These are phyloP conservation scores for Aspergillus biplanus DNA, from an alignment of 495 filamentous ascomycete genomes.

Conservation along the genomic window DNA sequence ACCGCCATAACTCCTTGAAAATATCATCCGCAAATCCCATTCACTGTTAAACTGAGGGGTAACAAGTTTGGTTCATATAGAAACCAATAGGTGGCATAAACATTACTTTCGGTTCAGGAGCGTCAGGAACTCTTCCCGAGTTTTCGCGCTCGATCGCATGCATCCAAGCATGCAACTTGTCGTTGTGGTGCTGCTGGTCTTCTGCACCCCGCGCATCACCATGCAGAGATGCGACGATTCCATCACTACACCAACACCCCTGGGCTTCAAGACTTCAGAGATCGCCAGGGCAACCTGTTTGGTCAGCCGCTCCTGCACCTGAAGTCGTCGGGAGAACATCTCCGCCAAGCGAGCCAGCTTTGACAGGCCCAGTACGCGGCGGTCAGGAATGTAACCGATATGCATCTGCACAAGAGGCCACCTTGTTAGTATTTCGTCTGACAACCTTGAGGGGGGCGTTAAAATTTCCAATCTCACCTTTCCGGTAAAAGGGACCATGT, in stretches of 20 bases:
- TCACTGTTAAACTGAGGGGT: conserved; percentile 33
- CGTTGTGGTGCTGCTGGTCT: conserved; percentile 82
- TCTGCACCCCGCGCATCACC: conserved; percentile 94
- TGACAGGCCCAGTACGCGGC: conserved; percentile 88
- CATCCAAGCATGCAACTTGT: conserved; percentile 96
- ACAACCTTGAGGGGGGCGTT: neutral
- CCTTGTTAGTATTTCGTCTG: conserved; percentile 15
- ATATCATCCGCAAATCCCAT: conserved; percentile 29
- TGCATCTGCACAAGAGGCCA: conserved; percentile 69
- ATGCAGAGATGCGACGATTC: conserved; percentile 98
- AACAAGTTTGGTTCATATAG: conserved; percentile 25
- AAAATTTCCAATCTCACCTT: conserved; percentile 59
- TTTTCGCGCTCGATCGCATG: conserved; percentile 90
- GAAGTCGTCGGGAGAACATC: conserved; percentile 91
- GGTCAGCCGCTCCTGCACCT: conserved; percentile 94
- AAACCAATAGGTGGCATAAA: conserved; percentile 12
- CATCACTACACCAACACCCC: conserved; percentile 93
- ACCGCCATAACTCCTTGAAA: conserved; percentile 45
- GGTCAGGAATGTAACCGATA: conserved; percentile 92
- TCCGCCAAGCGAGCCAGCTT: conserved; percentile 95
- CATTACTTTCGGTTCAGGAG: conserved; percentile 66
- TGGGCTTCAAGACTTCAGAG: conserved; percentile 87
- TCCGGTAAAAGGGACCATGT: conserved; percentile 94
- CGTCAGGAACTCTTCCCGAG: conserved; percentile 89
- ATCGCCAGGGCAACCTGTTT: conserved; percentile 95